phyloP scores from a whole-genome alignment of 306 rosid genomes.

The Inga leiocalycina region DNA sequence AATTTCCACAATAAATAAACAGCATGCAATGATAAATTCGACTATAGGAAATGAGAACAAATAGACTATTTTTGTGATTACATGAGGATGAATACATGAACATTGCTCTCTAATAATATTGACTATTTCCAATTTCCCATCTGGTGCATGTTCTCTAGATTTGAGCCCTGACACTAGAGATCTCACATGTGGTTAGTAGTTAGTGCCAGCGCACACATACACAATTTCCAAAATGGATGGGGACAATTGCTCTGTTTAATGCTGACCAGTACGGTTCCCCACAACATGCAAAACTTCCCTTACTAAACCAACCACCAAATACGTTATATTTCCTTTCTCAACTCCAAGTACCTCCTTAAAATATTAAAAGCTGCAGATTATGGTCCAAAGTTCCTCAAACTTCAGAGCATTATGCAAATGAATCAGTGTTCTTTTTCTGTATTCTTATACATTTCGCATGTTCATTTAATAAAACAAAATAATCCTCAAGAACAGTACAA shows the following conservation, averaged over 20 bases:
- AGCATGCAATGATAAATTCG: no score
- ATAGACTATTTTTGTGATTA: not conserved
- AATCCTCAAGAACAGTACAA: slow-evolving; percentile 11
- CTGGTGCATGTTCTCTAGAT: slow-evolving; percentile 28
- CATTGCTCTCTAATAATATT: slow-evolving; percentile 11
- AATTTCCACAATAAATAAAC: no score
- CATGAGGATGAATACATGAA: not conserved
- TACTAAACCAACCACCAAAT: slow-evolving; percentile 29
- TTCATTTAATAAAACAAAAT: slow-evolving; percentile 20
- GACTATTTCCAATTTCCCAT: slow-evolving; percentile 31
- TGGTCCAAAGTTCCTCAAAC: slow-evolving; percentile 38
- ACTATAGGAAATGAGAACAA: no score
- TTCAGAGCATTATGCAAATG: slow-evolving; percentile 35
- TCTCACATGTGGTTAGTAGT: slow-evolving; percentile 40
- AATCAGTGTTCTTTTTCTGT: slow-evolving; percentile 36
- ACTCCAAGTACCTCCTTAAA: not conserved
- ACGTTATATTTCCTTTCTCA: not conserved
- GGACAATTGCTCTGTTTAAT: slow-evolving; percentile 42
- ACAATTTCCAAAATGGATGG: slow-evolving; percentile 58
- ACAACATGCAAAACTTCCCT: slow-evolving; percentile 50
- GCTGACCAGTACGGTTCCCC: slow-evolving; percentile 29
- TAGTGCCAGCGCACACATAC: slow-evolving; percentile 35
- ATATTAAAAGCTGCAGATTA: slow-evolving; percentile 6
- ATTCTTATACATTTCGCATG: slow-evolving; percentile 32
- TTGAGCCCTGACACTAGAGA: slow-evolving; percentile 21